Percentiles rank a stretch among this genome's conserved stretches.
These are phyloP conservation scores for Verticillium alfalfae DNA, from an alignment of 2,329 filamentous ascomycete species.

Conservation along the genomic window DNA sequence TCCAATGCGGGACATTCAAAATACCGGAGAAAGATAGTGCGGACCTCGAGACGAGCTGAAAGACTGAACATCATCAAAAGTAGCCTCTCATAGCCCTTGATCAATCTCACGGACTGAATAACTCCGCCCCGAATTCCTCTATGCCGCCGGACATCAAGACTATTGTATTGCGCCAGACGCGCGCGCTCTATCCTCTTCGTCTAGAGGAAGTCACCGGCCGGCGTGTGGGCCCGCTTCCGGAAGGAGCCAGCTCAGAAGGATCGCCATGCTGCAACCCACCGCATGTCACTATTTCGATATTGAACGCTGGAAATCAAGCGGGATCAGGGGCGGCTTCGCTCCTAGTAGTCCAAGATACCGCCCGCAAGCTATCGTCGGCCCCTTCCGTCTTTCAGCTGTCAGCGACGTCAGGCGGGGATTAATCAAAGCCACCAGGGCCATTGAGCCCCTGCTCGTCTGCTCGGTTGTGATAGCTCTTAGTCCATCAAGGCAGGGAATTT, in stretches of 20 bases:
- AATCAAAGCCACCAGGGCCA: too few species aligned
- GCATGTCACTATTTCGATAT: background rate
- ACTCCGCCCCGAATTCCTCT: background rate
- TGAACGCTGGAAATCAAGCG: too few species aligned
- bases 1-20: too few species aligned
- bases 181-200: background rate
- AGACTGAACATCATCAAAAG: too few species aligned
- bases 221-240: background rate
- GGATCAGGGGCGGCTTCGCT: background rate
- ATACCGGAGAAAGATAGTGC: too few species aligned
- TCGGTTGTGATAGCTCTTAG: too few species aligned
- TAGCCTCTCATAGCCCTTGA: too few species aligned
- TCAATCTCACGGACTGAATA: too few species aligned
- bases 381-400: background rate
- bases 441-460: too few species aligned
- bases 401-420: background rate
- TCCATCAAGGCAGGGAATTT: too few species aligned
- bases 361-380: background rate
- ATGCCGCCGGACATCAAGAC: background rate
- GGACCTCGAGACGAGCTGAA: too few species aligned
- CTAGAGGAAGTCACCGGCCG: background rate
- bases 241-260: background rate
- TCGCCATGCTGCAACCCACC: background rate
- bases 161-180: background rate
- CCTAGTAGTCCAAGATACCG: background rate